Evolutionary conservation across 2,329 filamentous ascomycete species (phyloP), one percentile per base, ranked within the genome.

Genomic region (Cytospora leucostoma): DNA sequence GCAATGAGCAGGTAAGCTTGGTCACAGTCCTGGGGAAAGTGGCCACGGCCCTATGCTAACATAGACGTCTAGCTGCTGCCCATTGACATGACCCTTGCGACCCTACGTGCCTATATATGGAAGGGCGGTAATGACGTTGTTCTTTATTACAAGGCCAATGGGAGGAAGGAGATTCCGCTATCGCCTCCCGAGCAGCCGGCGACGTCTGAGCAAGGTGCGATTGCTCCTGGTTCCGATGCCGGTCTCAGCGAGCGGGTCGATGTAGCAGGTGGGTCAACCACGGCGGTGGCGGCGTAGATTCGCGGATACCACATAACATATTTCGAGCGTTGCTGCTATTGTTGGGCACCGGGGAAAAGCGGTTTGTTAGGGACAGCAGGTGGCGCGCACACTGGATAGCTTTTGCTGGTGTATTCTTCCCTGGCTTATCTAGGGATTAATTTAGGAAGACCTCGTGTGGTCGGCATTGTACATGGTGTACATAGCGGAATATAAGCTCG

Each of bases 101-200:
- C 93, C 0, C 87, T 99, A 51, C 88, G 94, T 37, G 89, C 93
- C 2, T 93, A 97, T 72, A 82, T 98, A 60, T 99, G 95, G 95
- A 92, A 96, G 71, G 92, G 91, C 51, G 92, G 92, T n/a, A 93
- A 90, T 70, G 95, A 99, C 76, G 90, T 99, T 67, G 78, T 96
- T 59, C 81, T 99, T 56, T 86, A 92, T 72, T 99, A 99, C 81
- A 96, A 93, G 73, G 84, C 90, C 58, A 99, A 97, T 70, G 93
- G 93, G n/a, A 87, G 86, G 71, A 94, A 92, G 76, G 81, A 84
- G 65, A 79, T 87, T 58, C 76, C 76, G 5, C 75, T 76, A 54
- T 75, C 74, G 56, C 69, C 72, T 4, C 68, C 71, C 34, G 64
- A 65, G 17, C 52, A 59, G 4, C 69, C 70, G 12, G 64, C 50